These are phyloP conservation scores for Ceratocystis alfenasii DNA, from an alignment of 2,329 filamentous ascomycete genomes.

Conservation along the genomic window DNA sequence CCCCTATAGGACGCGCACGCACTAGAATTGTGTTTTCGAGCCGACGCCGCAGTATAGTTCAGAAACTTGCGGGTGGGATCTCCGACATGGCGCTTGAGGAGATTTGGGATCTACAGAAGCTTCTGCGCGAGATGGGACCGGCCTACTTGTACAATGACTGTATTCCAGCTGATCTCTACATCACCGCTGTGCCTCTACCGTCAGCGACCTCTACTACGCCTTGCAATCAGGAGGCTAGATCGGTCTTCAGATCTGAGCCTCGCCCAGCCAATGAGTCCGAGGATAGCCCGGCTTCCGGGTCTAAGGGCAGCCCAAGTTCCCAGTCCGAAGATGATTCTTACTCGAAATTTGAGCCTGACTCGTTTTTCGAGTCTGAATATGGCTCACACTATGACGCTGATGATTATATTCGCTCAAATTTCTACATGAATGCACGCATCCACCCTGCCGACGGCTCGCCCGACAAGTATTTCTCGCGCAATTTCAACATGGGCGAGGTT, in stretches of 20 bases:
- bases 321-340: background rate
- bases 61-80: too few species aligned
- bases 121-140: slow-evolving; percentile 19
- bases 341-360: too few species aligned
- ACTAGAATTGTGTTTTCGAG: too few species aligned
- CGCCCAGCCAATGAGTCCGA: background rate
- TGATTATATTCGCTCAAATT: background rate
- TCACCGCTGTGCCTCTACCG: slow-evolving; percentile 14
- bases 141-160: slow-evolving; percentile 17
- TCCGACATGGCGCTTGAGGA: background rate
- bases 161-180: slow-evolving; percentile 17
- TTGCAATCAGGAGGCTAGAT: background rate
- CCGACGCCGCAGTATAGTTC: too few species aligned
- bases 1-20: background rate
- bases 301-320: background rate
- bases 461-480: slow-evolving; percentile 39
- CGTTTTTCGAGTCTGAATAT: too few species aligned
- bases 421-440: slow-evolving; percentile 34
- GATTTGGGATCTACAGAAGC: slow-evolving; percentile 20
- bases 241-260: too few species aligned
- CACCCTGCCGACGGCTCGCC: slow-evolving; percentile 33
- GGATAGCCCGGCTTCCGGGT: too few species aligned
- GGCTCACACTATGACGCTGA: too few species aligned
- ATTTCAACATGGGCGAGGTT: slow-evolving; percentile 40
- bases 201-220: background rate